Conservation (phyloP, 1,139 yeast species). For the Eremothecium cymbalariae region DNA sequence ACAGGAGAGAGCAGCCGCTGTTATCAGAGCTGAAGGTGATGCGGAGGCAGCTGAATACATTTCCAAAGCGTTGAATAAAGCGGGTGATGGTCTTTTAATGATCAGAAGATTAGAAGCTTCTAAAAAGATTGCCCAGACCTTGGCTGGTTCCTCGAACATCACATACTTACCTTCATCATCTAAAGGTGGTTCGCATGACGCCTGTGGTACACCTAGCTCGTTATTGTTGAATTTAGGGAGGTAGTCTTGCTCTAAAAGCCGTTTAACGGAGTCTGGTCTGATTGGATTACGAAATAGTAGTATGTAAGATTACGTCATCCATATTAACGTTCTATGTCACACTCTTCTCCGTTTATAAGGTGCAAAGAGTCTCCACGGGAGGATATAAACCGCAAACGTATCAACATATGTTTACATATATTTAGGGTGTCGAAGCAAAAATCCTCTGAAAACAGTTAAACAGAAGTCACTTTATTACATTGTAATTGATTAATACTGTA, state of each 20-base stretch:
- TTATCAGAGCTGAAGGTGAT: conserved; percentile 98
- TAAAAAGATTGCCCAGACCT: conserved; percentile 84
- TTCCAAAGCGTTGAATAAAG: conserved; percentile 84
- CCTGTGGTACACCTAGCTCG: conserved; percentile 34
- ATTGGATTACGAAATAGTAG: too few relatives aligned
- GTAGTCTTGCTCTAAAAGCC: conserved; percentile 28
- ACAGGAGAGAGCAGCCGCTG: conserved; percentile 91
- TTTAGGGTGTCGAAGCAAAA: too few relatives aligned
- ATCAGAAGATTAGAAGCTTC: conserved; percentile 96
- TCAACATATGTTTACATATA: too few relatives aligned
- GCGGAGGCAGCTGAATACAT: conserved; percentile 97
- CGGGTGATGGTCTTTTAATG: conserved; percentile 92
- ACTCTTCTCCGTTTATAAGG: too few relatives aligned
- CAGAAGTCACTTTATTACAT: too few relatives aligned
- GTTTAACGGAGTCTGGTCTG: too few relatives aligned
- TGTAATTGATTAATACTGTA: too few relatives aligned
- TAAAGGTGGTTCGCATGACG: conserved; percentile 32
- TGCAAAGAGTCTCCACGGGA: too few relatives aligned
- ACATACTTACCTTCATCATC: conserved; percentile 92
- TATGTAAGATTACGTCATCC: too few relatives aligned
- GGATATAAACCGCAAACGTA: too few relatives aligned
- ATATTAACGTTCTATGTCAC: too few relatives aligned
- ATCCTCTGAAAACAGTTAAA: too few relatives aligned
- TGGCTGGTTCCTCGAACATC: conserved; percentile 76
- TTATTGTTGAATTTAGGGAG: conserved; percentile 53